phyloP scores from a whole-genome alignment of 1,139 yeast genomes.

The Hyphopichia buzzinii region DNA sequence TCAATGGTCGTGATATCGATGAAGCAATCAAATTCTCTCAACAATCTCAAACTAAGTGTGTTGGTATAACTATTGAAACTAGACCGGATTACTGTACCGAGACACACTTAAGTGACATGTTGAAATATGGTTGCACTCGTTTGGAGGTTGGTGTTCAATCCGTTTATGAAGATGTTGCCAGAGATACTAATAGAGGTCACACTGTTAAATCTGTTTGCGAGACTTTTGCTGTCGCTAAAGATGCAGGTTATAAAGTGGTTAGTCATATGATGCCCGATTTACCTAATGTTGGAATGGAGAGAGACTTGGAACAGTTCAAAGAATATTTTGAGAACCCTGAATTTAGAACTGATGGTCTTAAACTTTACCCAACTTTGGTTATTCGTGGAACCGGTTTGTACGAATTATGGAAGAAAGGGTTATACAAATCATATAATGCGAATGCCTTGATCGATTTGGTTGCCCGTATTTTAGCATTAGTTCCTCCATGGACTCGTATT shows the following conservation, averaged over 20 bases:
- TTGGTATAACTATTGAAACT: conserved; percentile 97
- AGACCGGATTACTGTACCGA: conserved; percentile 98
- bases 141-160: conserved; percentile 97
- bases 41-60: conserved; percentile 94
- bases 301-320: conserved; percentile 92
- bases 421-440: conserved; percentile 92
- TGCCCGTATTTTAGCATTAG: conserved; percentile 91
- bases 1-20: conserved; percentile 80
- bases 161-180: conserved; percentile 95
- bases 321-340: conserved; percentile 97
- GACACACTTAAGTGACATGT: conserved; percentile 93
- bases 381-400: conserved; percentile 97
- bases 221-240: conserved; percentile 93
- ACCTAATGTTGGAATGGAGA: conserved; percentile 98
- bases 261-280: conserved; percentile 99
- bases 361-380: conserved; percentile 92
- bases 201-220: conserved; percentile 96
- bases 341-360: conserved; percentile 94
- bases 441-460: conserved; percentile 91
- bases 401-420: conserved; percentile 96
- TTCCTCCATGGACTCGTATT: conserved; percentile 99
- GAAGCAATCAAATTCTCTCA: conserved; percentile 91
- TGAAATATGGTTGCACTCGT: conserved; percentile 94
- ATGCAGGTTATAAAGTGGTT: conserved; percentile 96
- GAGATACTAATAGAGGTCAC: conserved; percentile 98